phyloP scores from a whole-genome alignment of 345 rosid genomes.

The Jatropha curcas region DNA sequence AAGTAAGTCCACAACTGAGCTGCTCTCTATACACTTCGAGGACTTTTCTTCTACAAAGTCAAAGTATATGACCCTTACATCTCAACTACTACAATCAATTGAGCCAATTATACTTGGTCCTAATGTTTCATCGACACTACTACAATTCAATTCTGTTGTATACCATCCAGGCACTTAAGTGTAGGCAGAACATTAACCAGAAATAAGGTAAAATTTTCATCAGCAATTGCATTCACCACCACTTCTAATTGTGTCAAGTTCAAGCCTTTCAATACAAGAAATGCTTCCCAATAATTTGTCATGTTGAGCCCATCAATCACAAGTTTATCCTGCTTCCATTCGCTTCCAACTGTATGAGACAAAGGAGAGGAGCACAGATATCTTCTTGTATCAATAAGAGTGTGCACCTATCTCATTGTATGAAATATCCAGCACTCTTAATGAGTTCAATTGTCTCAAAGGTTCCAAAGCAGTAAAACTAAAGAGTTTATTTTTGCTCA shows the following conservation, averaged over 20 bases:
- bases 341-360: slow-evolving; percentile 55
- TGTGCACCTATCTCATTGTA: slow-evolving; percentile 84
- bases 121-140: no score
- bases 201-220: slow-evolving; percentile 55
- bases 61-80: no score
- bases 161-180: slow-evolving; percentile 68
- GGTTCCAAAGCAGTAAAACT: slow-evolving; percentile 76
- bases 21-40: no score
- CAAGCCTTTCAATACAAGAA: slow-evolving; percentile 51
- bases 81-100: no score
- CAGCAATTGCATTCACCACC: slow-evolving; percentile 58
- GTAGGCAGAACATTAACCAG: slow-evolving; percentile 56
- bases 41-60: no score
- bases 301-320: slow-evolving; percentile 24
- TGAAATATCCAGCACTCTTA: slow-evolving; percentile 75
- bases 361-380: slow-evolving; percentile 72
- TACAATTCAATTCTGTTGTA: no score
- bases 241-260: slow-evolving; percentile 66
- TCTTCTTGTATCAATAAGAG: slow-evolving; percentile 73
- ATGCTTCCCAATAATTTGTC: slow-evolving; percentile 70
- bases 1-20: no score
- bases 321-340: slow-evolving; percentile 40
- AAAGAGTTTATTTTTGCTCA: slow-evolving; percentile 68
- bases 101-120: no score
- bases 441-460: slow-evolving; percentile 56